phyloP scores from a whole-genome alignment of 371 early-diverging fungal species.

The Mucor plumbeus region DNA sequence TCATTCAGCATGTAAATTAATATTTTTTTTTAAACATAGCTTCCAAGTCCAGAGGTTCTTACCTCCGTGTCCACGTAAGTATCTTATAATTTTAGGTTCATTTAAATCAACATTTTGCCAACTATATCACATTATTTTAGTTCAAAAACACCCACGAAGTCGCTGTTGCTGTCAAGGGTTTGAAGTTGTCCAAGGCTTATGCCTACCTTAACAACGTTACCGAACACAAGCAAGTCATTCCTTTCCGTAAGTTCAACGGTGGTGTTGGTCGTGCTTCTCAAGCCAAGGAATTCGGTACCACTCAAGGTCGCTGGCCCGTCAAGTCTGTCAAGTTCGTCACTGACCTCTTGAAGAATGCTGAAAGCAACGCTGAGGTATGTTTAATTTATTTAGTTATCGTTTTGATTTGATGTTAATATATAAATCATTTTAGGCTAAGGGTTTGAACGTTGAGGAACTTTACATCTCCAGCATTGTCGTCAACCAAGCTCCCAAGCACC shows the following conservation, averaged over 20 bases:
- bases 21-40: constrained; percentile 56
- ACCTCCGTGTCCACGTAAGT: constrained; percentile 94
- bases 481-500: constrained; percentile 98
- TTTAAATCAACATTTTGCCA: not conserved
- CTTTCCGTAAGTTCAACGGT: constrained; percentile 96
- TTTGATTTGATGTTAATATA: not conserved
- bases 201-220: constrained; percentile 94
- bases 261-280: constrained; percentile 97
- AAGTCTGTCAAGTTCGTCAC: constrained; percentile 93
- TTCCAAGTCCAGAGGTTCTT: constrained; percentile 94
- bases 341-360: constrained; percentile 94
- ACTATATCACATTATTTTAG: constrained; percentile 18
- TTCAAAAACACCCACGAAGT: constrained; percentile 99
- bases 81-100: not conserved
- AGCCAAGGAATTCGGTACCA: constrained; percentile 90
- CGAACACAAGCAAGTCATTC: constrained; percentile 96
- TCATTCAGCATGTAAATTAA: not conserved
- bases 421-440: constrained; percentile 72
- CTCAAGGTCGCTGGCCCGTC: constrained; percentile 98
- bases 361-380: constrained; percentile 91
- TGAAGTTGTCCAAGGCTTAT: constrained; percentile 94
- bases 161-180: constrained; percentile 93
- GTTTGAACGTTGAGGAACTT: constrained; percentile 85
- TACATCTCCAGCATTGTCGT: constrained; percentile 96
- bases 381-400: not conserved